phyloP scores from a whole-genome alignment of 2,329 filamentous ascomycete species.

The Xenoacremonium recifei region DNA sequence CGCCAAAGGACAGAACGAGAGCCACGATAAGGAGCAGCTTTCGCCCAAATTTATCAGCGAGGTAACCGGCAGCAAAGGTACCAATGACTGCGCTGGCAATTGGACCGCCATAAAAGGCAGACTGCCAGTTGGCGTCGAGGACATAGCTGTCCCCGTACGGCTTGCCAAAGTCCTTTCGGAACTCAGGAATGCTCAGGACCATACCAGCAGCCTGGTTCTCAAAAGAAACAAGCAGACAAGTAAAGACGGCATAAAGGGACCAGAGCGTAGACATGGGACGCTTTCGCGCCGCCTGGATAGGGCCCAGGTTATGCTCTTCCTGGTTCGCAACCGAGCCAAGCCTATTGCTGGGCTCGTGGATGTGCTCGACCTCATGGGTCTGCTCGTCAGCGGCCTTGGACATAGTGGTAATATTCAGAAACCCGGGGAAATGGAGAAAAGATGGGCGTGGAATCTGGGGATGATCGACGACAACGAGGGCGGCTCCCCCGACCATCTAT shows the following conservation, averaged over 20 bases:
- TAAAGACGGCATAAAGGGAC: conserved; percentile 39
- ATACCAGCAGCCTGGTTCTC: conserved; percentile 41
- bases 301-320: conserved; percentile 26
- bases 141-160: conserved; percentile 36
- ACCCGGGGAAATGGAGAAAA: too few relatives aligned
- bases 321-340: conserved; percentile 23
- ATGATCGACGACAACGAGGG: too few relatives aligned
- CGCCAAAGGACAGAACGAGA: conserved; percentile 34
- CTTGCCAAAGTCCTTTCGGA: conserved; percentile 43
- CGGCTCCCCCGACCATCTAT: too few relatives aligned
- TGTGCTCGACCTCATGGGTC: conserved; percentile 14
- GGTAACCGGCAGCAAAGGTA: conserved; percentile 29
- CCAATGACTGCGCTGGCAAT: conserved; percentile 33
- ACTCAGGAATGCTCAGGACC: conserved; percentile 42
- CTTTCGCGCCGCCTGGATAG: conserved; percentile 19
- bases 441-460: too few relatives aligned
- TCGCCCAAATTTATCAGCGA: conserved; percentile 37
- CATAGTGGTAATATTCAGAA: too few relatives aligned
- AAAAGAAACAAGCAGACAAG: conserved; percentile 37
- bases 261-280: conserved; percentile 28
- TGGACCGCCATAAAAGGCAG: conserved; percentile 41
- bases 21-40: conserved; percentile 31
- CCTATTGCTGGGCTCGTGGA: conserved; percentile 9
- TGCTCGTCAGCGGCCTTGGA: too few relatives aligned
- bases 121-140: conserved; percentile 42